Evolutionary conservation across 176 grass and related monocot genomes (phyloP), one percentile per base, ranked within the genome.

Genomic region (Neostapfia colusana): DNA sequence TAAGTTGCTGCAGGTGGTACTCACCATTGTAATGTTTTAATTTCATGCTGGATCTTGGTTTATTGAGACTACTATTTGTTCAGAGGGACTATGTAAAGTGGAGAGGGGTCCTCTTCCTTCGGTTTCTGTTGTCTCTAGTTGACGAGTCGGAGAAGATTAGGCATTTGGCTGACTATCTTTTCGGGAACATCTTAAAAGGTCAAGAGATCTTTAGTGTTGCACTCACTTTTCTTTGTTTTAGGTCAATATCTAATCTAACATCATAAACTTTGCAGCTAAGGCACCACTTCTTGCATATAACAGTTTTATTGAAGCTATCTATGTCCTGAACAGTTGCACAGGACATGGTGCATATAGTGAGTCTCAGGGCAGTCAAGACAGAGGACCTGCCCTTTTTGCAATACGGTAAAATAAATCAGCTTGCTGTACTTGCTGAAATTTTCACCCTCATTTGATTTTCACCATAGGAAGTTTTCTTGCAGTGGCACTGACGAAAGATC

Each of bases 41-140:
- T 65, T 12, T 77, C 65, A 38, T 50, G 35, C 50, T 77, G 7
- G 3, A 35, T 21, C 10, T 13, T 85, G 65, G 53, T 85, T 82
- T 77, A 69, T 50, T 73, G 72, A 73, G 45, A 60, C 48, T 80
- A 43, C 40, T 83, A 18, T 87, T 91, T 84, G 6, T 82, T 37
- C 76, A 97, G 95, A 89, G 95, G 83, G 95, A 97, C 73, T 97
- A 97, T 31, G 91, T 97, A 65, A 97, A 97, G 69, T 97, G 95
- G 95, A 93, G 82, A 91, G 91, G 91, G 65, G 79, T 86, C 13
- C 49, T 97, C 55, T 97, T 97, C 73, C 91, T 97, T 84, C 81
- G 84, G 36, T 97, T 97, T 83, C 65, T 97, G 69, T 81, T 86
- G 38, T 93, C 79, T 89, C 81, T 97, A 20, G 95, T 97, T 60